These are phyloP conservation scores for Scutellaria minor DNA, from an alignment of 257 asterid genomes.

Conservation along the genomic window DNA sequence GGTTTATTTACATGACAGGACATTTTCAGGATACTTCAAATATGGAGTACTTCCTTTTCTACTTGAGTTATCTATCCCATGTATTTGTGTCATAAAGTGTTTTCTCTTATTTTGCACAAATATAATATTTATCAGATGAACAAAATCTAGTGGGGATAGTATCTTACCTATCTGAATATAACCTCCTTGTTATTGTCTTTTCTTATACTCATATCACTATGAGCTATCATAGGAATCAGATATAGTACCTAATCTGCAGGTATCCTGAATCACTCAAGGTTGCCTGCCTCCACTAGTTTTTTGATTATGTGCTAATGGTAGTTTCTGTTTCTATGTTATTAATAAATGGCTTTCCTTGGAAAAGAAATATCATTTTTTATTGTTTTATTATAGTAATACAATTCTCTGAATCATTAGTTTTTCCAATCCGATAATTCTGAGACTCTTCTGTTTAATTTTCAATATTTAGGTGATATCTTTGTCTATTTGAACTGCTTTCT, in stretches of 20 bases:
- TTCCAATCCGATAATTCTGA: background rate
- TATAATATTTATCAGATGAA: background rate
- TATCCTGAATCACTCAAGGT: slow-evolving; percentile 1
- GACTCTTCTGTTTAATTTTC: background rate
- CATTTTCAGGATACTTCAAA: slow-evolving; percentile 79
- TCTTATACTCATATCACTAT: background rate
- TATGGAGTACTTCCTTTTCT: slow-evolving; percentile 56
- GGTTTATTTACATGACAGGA: slow-evolving; percentile 65
- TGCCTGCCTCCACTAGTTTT: background rate
- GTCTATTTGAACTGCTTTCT: slow-evolving; percentile 16
- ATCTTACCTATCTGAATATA: background rate
- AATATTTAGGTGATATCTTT: background rate
- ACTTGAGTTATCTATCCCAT: background rate
- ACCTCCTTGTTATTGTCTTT: background rate
- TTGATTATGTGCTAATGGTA: background rate
- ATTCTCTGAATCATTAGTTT: background rate
- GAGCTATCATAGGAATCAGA: slow-evolving; percentile 4
- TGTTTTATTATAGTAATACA: background rate
- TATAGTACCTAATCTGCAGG: slow-evolving; percentile 5
- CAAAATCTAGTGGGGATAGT: background rate
- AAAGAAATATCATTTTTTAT: slow-evolving; percentile 6
- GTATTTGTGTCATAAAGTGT: background rate
- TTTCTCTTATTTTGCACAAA: slow-evolving; percentile 2
- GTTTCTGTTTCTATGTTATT: slow-evolving; percentile 5
- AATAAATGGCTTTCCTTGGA: slow-evolving; percentile 12